Base-by-base conservation (phyloP, 495 filamentous ascomycete genomes). In the Daldinia grandis region DNA sequence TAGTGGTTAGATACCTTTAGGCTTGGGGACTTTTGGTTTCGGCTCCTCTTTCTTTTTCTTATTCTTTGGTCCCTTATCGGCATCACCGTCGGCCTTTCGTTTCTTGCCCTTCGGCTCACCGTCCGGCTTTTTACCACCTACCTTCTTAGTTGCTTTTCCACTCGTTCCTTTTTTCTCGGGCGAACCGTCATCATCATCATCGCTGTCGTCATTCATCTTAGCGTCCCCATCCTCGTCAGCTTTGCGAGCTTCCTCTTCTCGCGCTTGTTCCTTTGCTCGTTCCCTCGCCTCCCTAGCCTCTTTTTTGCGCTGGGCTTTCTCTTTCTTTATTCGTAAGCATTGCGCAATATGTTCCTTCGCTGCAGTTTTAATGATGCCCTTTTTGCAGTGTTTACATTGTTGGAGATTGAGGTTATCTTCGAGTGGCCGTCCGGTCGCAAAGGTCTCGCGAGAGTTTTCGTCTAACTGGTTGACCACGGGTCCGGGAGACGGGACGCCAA, bases 41-140 rank as follows among this genome's bases (percentile, higher is more conserved):
- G 93, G 92, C 68, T 98, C 95, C 79, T 98, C 95, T 80, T 97
- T 97, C 81, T 95, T 93, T 81, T 97, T 97, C 87, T 98, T 98
- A 38, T 84, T 82, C 76, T 93, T 93, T 5, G 90, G 88, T 67
- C 89, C 91, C 66, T 88, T 89, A 24, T 90, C 88, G 53, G 87
- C 87, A 53, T 93, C 91, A 62, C 83, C 90, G 54, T 95, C 94
- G 31, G 93, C 90, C 82, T 98, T 98, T 60, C 95, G 86, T 85
- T 98, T 98, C 88, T 97, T 98, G 33, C 89, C 89, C 78, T 91
- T 94, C 73, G 88, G 90, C 7, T 86, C 86, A 0, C 83, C 86
- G 50, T 89, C 88, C 0, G 86, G 86, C 81, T 91, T 91, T 76
- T 89, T 88, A 10, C 81, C 86, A 0, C 90, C 88, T 31, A 85